Evolutionary conservation across 140 eudicot species (phyloP).

Genomic region (Ambrosia hybrid): DNA sequence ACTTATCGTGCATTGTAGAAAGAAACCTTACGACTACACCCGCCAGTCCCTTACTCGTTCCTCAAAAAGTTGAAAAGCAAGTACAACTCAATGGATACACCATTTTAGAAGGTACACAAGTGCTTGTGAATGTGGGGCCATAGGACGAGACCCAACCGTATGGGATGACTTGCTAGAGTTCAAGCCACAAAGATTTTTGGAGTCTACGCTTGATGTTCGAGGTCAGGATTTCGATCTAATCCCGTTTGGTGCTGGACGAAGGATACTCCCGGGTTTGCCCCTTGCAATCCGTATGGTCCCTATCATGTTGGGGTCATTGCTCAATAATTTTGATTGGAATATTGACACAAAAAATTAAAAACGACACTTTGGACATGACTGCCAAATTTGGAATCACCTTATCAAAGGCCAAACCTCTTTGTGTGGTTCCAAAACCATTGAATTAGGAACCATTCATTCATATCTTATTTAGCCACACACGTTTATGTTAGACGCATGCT

Average conservation of each 20-base stretch:
- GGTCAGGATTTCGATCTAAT: slow-evolving; percentile 65
- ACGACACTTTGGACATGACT: slow-evolving; percentile 21
- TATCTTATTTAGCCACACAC: too few species aligned
- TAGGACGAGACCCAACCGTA: slow-evolving; percentile 46
- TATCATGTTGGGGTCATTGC: slow-evolving; percentile 51
- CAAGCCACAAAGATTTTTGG: slow-evolving; percentile 52
- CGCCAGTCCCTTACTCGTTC: slow-evolving; percentile 54
- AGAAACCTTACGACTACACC: slow-evolving; percentile 65
- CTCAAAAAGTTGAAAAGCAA: slow-evolving; percentile 35
- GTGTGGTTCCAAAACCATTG: slow-evolving; percentile 19
- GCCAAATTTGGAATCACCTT: slow-evolving; percentile 35
- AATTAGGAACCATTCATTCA: background rate
- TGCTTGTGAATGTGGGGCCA: slow-evolving; percentile 62
- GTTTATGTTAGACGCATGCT: too few species aligned
- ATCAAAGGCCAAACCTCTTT: slow-evolving; percentile 34
- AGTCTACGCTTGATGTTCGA: slow-evolving; percentile 33
- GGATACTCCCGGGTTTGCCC: slow-evolving; percentile 70
- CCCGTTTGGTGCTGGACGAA: slow-evolving; percentile 75
- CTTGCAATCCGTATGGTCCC: slow-evolving; percentile 53
- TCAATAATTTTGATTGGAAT: slow-evolving; percentile 57
- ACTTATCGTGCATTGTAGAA: slow-evolving; percentile 48
- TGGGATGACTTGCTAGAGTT: slow-evolving; percentile 49
- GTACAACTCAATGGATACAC: slow-evolving; percentile 47
- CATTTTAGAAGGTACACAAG: slow-evolving; percentile 49
- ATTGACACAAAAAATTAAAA: slow-evolving; percentile 27